Base-by-base conservation (phyloP, 306 rosid species). In the Pachyrhizus erosus region DNA sequence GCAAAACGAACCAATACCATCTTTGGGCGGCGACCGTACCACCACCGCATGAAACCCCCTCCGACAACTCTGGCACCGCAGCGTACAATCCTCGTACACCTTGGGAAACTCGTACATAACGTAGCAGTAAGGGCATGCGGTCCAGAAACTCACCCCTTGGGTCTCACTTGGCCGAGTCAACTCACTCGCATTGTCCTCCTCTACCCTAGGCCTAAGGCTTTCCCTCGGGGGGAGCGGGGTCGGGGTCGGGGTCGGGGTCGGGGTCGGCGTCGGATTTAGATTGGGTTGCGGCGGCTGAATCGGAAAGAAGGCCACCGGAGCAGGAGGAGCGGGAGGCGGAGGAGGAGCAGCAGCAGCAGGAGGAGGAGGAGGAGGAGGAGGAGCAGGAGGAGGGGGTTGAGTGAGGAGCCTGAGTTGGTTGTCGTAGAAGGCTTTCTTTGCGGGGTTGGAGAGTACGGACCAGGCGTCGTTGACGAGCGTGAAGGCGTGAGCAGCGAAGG, bases 91-190 rank as follows among this genome's bases (percentile, higher is more conserved):
- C 81, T 86, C 90, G 48, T 93, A 96, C 49, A 29, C 81, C 84
- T 84, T 79, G 0, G 91, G 97, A 43, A 93, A 96, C 89, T 96
- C 99, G 17, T 75, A 96, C 71, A 93, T 89, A 0, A 82, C 82
- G 17, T 83, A 96, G 78, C 99, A 96, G 83, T 93, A 96, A 5
- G 99, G 99, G 48, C 99, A 96, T 2, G 98, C 96, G 2, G 99
- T 96, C 99, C 99, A 96, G 88, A 96, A 96, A 77, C 79, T 90
- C 61, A 7, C 3, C 46, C 18, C 76, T 3, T 69, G 20, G 20
- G 9, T 61, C 84, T 80, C 88, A 12, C 70, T 57, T 43, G 48
- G 14, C 65, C 20, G 68, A 60, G 62, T 46, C 15, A 73, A 26
- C 80, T 87, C 92, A 8, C 80, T 23, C 26, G 55, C 94, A 81